These are phyloP conservation scores for Trypanosoma cruzi DNA, from an alignment of 208 protist genomes.

Conservation along the genomic window DNA sequence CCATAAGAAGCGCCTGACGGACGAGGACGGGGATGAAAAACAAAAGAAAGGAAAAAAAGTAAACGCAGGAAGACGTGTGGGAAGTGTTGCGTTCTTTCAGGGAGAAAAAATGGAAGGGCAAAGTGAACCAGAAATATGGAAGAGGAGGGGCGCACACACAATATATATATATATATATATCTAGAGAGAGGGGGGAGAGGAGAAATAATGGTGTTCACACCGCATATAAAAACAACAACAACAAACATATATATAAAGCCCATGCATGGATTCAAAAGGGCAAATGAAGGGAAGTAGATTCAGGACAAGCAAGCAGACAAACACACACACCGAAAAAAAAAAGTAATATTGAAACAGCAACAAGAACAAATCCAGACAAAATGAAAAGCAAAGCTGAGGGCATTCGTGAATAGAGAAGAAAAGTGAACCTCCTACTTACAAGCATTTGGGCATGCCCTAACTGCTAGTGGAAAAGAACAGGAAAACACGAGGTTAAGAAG, in stretches of 20 bases:
- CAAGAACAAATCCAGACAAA: background rate
- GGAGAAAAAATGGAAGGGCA: background rate
- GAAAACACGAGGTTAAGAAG: background rate
- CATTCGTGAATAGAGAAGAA: background rate
- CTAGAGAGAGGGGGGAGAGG: background rate
- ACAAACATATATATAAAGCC: conserved; percentile 1
- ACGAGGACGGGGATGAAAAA: background rate
- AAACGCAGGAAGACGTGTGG: background rate
- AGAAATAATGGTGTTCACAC: conserved; percentile 2
- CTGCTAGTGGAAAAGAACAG: background rate
- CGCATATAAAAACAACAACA: conserved; percentile 25
- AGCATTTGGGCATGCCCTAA: background rate
- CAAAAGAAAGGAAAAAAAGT: background rate
- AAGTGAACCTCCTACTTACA: background rate
- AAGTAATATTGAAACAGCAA: background rate
- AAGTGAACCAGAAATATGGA: background rate
- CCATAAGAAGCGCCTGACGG: conserved; percentile 5
- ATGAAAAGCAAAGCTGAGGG: background rate
- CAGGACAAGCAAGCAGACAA: background rate
- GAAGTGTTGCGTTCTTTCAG: background rate
- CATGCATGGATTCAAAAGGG: background rate
- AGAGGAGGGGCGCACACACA: background rate
- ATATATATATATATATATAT: background rate
- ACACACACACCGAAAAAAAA: background rate
- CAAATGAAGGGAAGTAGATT: background rate